Conservation (phyloP, 2,329 filamentous ascomycete genomes). For the Xylaria polymorpha region DNA sequence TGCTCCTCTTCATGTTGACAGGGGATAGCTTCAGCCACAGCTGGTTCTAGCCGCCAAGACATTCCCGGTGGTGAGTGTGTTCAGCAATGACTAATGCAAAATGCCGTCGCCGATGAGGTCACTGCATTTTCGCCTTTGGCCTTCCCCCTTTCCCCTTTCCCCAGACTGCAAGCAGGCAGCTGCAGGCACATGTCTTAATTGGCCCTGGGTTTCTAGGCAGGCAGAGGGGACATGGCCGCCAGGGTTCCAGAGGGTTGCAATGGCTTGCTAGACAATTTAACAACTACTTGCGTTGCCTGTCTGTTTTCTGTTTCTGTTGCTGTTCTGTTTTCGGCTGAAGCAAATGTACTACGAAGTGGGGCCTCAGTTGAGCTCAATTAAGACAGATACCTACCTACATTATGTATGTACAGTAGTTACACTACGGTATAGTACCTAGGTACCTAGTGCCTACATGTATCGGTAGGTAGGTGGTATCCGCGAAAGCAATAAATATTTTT, state of each 20-base stretch:
- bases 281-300: neutral
- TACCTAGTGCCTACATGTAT: too few species aligned
- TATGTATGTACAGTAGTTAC: too few species aligned
- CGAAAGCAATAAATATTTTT: constrained; percentile 31
- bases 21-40: constrained; percentile 28
- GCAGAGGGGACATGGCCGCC: neutral
- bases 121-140: constrained; percentile 14
- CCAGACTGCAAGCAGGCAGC: constrained; percentile 14
- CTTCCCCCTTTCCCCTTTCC: constrained; percentile 12
- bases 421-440: neutral
- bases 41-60: constrained; percentile 14
- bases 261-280: constrained; percentile 4
- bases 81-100: constrained; percentile 27
- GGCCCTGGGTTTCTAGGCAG: neutral
- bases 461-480: neutral
- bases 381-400: too few species aligned
- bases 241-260: neutral
- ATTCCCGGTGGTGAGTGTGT: neutral
- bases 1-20: neutral
- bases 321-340: constrained; percentile 31
- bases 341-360: constrained; percentile 28
- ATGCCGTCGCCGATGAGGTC: constrained; percentile 30
- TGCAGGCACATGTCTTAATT: neutral
- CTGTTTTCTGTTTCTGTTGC: constrained; percentile 1
- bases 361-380: constrained; percentile 24